Evolutionary conservation across 202 grass and related monocot genomes (phyloP).

Genomic region (Schoenoplectus triqueter): DNA sequence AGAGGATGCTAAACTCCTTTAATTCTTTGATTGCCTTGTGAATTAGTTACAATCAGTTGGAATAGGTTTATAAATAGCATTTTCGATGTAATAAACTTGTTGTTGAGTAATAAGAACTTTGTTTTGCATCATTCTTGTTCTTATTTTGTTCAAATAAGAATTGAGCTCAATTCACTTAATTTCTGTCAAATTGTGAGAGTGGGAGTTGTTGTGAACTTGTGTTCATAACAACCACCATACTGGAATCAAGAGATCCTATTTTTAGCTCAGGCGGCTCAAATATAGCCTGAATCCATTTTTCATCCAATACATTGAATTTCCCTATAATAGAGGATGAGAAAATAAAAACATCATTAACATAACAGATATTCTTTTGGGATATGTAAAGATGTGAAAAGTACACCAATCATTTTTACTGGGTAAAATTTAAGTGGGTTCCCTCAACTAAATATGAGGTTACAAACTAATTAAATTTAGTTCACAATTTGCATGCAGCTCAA

Average conservation of each 20-base stretch:
- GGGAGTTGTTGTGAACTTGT: too few species aligned
- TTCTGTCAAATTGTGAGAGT: too few species aligned
- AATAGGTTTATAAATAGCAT: too few species aligned
- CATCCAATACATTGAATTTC: constrained; percentile 76
- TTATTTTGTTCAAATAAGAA: too few species aligned
- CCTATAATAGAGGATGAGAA: constrained; percentile 43
- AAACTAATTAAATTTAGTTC: neutral
- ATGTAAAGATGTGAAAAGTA: neutral
- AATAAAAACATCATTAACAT: neutral
- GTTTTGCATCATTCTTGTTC: too few species aligned
- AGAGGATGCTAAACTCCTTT: too few species aligned
- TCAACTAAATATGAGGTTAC: too few species aligned
- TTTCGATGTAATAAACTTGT: too few species aligned
- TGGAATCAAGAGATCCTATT: constrained; percentile 67
- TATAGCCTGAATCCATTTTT: constrained; percentile 92
- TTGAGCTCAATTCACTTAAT: too few species aligned
- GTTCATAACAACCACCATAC: constrained; percentile 49
- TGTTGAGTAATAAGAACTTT: too few species aligned
- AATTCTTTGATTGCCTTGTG: too few species aligned
- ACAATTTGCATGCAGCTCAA: neutral
- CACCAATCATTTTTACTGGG: neutral
- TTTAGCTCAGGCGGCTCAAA: constrained; percentile 84
- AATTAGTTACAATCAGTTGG: too few species aligned
- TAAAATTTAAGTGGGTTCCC: neutral
- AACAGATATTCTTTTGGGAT: neutral